Evolutionary conservation across 177 flowering plant genomes (phyloP), one percentile per base, ranked within the genome.

Genomic region (Vitis hybrid): DNA sequence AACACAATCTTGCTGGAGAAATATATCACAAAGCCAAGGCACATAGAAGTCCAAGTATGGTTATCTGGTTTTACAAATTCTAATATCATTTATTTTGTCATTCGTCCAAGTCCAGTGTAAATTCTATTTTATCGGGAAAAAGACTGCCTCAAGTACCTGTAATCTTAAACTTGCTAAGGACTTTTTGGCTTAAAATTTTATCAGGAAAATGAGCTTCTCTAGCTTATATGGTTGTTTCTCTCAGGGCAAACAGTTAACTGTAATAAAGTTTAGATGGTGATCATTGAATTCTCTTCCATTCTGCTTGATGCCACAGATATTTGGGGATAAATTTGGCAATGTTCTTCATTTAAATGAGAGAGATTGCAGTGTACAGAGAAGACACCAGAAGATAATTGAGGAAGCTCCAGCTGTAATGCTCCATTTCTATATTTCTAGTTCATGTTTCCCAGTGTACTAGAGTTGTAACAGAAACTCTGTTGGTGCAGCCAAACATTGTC

Each of bases 331-430:
- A 72, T 86, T 85, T 78, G 99, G 97, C 54, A 88, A 92, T 62
- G 80, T 88, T 63, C 74, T 95, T 60, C 90, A 93, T 81, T 80
- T 95, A 40, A 83, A 90, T 73, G 97, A 95, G 84, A 88, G 99
- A 66, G 99, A 95, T 78, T 95, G 99, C 88, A 95, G 99, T 77
- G 91, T 95, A 72, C 99, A 95, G 79, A 88, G 99, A 78, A 89
- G 99, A 78, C 99, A 95, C 82, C 99, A 95, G 78, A 95, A 95
- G 84, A 95, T 95, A 64, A 95, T 95, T 72, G 99, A 95, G 83
- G 99, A 95, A 87, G 99, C 99, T 70, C 99, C 98, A 52, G 99
- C 99, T 75, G 99, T 95, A 90, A 82, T 70, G 63, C 69, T 70
- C 68, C 10, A 18, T 76, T 63, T 67, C 16, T 66, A 21, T 51